A percentile compares a stretch with the other conserved stretches of the same genome.
phyloP scores from a whole-genome alignment of 2,329 filamentous ascomycete species.

The Coniochaeta prunicola region DNA sequence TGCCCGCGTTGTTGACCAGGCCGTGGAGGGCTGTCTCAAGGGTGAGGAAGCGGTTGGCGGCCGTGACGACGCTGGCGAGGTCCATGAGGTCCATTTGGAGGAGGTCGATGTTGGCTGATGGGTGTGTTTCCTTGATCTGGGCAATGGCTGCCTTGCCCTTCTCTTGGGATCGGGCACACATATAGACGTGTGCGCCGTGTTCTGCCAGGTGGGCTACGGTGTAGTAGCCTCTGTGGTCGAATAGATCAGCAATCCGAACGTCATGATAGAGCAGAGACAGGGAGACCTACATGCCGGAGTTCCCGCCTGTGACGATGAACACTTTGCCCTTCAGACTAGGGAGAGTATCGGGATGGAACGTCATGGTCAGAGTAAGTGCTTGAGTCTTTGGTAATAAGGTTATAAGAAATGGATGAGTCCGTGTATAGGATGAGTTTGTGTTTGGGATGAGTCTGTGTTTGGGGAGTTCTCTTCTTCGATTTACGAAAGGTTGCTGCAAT shows the following conservation, averaged over 20 bases:
- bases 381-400: too few species aligned
- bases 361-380: too few species aligned
- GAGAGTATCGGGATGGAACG: constrained; percentile 13
- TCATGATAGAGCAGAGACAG: constrained; percentile 13
- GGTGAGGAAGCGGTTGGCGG: constrained; percentile 22
- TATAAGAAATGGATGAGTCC: too few species aligned
- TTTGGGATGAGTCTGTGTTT: too few species aligned
- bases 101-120: constrained; percentile 22
- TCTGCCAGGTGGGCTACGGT: constrained; percentile 27
- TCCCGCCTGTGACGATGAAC: constrained; percentile 36
- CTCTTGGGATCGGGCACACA: constrained; percentile 24
- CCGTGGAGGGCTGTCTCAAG: constrained; percentile 24
- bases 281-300: constrained; percentile 30
- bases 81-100: constrained; percentile 27
- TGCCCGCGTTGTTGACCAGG: constrained; percentile 22
- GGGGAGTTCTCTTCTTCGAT: too few species aligned
- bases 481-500: too few species aligned
- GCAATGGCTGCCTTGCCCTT: constrained; percentile 25
- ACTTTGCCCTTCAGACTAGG: constrained; percentile 33
- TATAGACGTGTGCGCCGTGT: constrained; percentile 30
- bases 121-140: constrained; percentile 22
- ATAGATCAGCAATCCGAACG: constrained; percentile 8
- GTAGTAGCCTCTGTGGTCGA: constrained; percentile 18
- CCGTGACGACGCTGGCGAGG: constrained; percentile 26
- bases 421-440: too few species aligned